phyloP scores from a whole-genome alignment of 306 rosid species.

The Fragaria nilgerrensis region DNA sequence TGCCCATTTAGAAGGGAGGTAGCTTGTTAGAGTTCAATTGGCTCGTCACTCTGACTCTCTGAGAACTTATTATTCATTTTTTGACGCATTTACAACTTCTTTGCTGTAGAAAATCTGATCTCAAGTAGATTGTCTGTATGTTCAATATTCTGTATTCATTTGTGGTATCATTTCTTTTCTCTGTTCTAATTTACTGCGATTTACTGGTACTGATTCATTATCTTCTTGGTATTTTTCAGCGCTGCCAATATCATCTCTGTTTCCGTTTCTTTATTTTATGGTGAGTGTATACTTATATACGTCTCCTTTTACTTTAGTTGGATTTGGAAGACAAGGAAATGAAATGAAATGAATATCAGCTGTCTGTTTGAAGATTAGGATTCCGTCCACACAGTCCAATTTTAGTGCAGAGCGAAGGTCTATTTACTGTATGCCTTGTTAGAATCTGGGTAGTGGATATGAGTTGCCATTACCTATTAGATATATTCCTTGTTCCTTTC shows the following conservation, averaged over 20 bases:
- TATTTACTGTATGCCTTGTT: neutral
- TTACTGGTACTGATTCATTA: neutral
- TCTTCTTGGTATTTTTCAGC: conserved; percentile 25
- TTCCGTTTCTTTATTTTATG: conserved; percentile 55
- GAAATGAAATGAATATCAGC: neutral
- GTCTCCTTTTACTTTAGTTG: neutral
- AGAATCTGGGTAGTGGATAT: neutral
- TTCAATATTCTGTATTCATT: neutral
- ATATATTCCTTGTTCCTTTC: neutral
- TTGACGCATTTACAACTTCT: neutral
- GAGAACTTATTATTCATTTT: neutral
- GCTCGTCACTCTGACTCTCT: neutral
- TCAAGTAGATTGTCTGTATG: neutral
- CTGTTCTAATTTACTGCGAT: neutral
- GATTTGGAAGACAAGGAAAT: neutral
- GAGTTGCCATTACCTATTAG: neutral
- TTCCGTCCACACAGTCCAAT: neutral
- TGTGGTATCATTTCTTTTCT: neutral
- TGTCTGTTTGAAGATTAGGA: neutral
- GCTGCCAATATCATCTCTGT: conserved; percentile 48
- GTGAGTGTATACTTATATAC: conserved; percentile 19
- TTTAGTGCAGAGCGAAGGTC: neutral
- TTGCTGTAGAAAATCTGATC: neutral
- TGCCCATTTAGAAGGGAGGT: too few species aligned
- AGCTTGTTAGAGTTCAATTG: neutral